phyloP scores from a whole-genome alignment of 2,329 filamentous ascomycete species.

The Bertia moriformis region DNA sequence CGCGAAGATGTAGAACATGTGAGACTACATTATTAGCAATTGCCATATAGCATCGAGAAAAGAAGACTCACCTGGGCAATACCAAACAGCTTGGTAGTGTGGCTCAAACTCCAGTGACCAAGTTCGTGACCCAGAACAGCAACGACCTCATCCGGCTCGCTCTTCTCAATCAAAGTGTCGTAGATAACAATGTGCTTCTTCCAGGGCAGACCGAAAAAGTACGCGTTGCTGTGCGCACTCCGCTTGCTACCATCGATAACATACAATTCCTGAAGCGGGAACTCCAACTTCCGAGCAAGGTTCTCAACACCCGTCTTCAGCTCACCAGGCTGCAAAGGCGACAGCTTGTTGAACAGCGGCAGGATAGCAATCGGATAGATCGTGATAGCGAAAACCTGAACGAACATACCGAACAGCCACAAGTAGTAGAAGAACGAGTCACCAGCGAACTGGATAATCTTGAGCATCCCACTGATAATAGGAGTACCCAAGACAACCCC shows the following conservation, averaged over 20 bases:
- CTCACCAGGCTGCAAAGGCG: slow-evolving; percentile 71
- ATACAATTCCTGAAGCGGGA: slow-evolving; percentile 82
- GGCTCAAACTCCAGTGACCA: slow-evolving; percentile 90
- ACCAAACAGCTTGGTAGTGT: slow-evolving; percentile 80
- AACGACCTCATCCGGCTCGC: slow-evolving; percentile 77
- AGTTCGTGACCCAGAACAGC: slow-evolving; percentile 91
- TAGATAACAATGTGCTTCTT: slow-evolving; percentile 99
- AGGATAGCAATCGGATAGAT: slow-evolving; percentile 91
- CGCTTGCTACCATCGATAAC: slow-evolving; percentile 89
- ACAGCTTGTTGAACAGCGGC: slow-evolving; percentile 95
- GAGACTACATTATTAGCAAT: slow-evolving; percentile 37
- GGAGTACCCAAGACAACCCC: slow-evolving; percentile 69
- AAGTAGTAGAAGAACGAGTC: slow-evolving; percentile 95
- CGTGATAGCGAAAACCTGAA: slow-evolving; percentile 90
- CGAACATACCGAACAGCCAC: slow-evolving; percentile 77
- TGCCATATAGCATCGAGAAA: slow-evolving; percentile 1
- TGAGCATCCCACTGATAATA: slow-evolving; percentile 78
- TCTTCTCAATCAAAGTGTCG: slow-evolving; percentile 94
- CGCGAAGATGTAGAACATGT: slow-evolving; percentile 92
- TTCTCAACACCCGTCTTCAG: slow-evolving; percentile 80
- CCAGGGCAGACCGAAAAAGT: slow-evolving; percentile 96
- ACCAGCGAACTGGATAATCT: slow-evolving; percentile 88
- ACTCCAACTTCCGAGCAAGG: slow-evolving; percentile 70
- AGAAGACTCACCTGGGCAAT: slow-evolving; percentile 57
- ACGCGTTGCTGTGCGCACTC: slow-evolving; percentile 78